A percentile compares a stretch with the other conserved stretches of the same genome.
Conservation (phyloP, 2,329 filamentous ascomycete genomes). For the Fusarium graminum region DNA sequence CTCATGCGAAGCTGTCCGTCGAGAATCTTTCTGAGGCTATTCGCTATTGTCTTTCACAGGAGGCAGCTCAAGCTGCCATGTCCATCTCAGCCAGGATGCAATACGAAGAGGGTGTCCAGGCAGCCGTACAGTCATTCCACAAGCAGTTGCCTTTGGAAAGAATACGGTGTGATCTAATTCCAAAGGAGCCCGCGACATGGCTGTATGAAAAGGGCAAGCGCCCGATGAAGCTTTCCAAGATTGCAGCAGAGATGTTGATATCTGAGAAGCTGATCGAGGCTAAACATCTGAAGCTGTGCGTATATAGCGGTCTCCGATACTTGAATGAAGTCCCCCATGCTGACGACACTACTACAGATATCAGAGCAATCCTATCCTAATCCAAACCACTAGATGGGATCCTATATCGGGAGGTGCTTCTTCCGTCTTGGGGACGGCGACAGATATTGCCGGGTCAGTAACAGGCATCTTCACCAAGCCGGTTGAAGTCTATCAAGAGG, state of each 20-base stretch:
- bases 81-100: not conserved
- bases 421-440: not conserved
- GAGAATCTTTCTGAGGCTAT: not conserved
- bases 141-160: not conserved
- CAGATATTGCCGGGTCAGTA: not conserved
- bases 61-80: not conserved
- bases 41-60: not conserved
- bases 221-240: not conserved
- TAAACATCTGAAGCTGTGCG: not conserved
- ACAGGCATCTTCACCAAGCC: constrained; percentile 1
- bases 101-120: not conserved
- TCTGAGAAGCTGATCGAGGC: not conserved
- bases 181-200: not conserved
- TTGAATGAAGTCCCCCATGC: not conserved
- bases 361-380: not conserved
- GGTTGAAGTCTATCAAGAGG: constrained; percentile 4
- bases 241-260: not conserved
- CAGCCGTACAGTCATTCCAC: not conserved
- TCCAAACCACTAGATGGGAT: not conserved
- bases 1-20: not conserved
- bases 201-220: not conserved
- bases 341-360: not conserved
- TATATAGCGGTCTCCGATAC: not conserved
- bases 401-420: not conserved
- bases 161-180: not conserved